Percentiles rank a stretch among this genome's conserved stretches.
Evolutionary conservation across 495 filamentous ascomycete genomes (phyloP).

Genomic region (Aeminium ludgeri): DNA sequence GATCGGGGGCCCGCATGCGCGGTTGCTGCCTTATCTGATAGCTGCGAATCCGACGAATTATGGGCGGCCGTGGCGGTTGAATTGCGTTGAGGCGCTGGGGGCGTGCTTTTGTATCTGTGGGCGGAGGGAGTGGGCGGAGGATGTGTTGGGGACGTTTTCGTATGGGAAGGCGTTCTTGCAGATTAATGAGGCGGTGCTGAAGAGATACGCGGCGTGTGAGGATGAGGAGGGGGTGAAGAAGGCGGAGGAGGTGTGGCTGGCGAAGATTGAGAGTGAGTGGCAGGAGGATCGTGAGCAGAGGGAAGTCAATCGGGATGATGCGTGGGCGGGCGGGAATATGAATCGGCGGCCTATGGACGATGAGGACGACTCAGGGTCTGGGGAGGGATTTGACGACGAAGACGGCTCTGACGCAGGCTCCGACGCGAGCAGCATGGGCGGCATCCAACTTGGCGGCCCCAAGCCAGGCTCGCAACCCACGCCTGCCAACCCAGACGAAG

Average conservation of each 20-base stretch:
- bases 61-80: slow-evolving; percentile 81
- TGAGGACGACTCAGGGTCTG: slow-evolving; percentile 36
- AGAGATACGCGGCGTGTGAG: slow-evolving; percentile 66
- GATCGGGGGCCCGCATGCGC: slow-evolving; percentile 54
- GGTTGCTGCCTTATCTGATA: slow-evolving; percentile 71
- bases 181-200: slow-evolving; percentile 69
- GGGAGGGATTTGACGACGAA: slow-evolving; percentile 13
- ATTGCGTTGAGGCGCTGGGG: slow-evolving; percentile 88
- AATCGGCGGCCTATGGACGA: slow-evolving; percentile 45
- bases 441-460: slow-evolving; percentile 36
- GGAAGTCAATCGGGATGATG: slow-evolving; percentile 36
- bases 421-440: slow-evolving; percentile 25
- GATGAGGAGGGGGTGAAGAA: slow-evolving; percentile 79
- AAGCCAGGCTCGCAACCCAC: slow-evolving; percentile 28
- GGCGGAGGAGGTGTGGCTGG: slow-evolving; percentile 72
- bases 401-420: slow-evolving; percentile 8
- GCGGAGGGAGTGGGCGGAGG: slow-evolving; percentile 73
- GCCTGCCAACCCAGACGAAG: slow-evolving; percentile 23
- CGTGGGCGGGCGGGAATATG: slow-evolving; percentile 74
- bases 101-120: slow-evolving; percentile 88
- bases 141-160: slow-evolving; percentile 64
- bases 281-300: slow-evolving; percentile 52
- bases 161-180: slow-evolving; percentile 77
- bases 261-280: slow-evolving; percentile 79
- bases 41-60: slow-evolving; percentile 97